Base-by-base conservation (phyloP, 768 basidiomycete species). In the Boletus reticulatus region DNA sequence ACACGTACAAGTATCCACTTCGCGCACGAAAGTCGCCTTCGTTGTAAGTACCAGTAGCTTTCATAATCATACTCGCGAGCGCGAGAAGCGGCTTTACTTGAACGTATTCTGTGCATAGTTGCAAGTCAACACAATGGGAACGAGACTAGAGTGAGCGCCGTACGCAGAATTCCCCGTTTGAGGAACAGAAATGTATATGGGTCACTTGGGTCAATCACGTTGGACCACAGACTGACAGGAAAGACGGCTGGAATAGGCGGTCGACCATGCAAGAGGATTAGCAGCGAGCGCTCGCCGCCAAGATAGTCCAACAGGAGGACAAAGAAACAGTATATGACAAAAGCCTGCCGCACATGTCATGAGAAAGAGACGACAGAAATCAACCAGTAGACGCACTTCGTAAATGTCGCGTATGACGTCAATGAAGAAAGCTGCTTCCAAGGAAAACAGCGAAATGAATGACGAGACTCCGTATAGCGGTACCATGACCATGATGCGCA, bases 401-500 rank as follows among this genome's bases (percentile, higher is more conserved):
- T 99, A 99, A 16, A 99, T 83, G 71, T 98, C 97, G 42, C 97
- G 82, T 57, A 98, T 78, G 16, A 84, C 93, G 69, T 99, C 97
- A 57, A 99, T 95, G 58, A 97, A 87, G 76, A 98, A 98, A 0
- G 97, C 97, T 3, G 90, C 93, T 67, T 96, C 89, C 52, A 98
- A 76, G 0, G 94, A 97, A 75, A 94, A 92, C 39, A 99, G 78
- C 0, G 96, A 93, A 58, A 98, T 93, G 61, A 98, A 77, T 4
- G 93, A 94, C 0, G 97, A 81, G 29, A 98, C 77, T 1, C 85
- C 93, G 69, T 99, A 98, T 29, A 98, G 76, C 0, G 96, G 96
- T 6, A 92, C 92, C 94, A 98, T 98, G 62, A 98, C 59, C 90
- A 98, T 94, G 67, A 98, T 97, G 45, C 97, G 83, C 43, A 97